phyloP scores from a whole-genome alignment of 2,329 filamentous ascomycete genomes.

The Shiraia sp. region DNA sequence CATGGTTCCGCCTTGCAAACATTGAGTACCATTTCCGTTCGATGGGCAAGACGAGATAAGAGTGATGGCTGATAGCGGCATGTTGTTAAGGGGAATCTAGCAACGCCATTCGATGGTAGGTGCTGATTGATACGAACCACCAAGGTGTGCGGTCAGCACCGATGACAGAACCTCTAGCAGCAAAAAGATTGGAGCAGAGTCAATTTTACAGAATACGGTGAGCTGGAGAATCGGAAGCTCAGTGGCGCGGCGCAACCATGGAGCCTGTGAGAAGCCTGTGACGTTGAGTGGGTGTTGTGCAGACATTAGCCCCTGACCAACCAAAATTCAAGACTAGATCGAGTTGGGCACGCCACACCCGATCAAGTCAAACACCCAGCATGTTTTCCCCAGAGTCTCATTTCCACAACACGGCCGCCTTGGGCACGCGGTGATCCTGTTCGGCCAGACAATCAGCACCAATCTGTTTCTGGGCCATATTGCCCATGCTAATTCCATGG shows the following conservation, averaged over 20 bases:
- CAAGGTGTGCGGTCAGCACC: not conserved
- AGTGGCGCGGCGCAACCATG: conserved; percentile 6
- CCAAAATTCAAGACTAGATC: conserved; percentile 5
- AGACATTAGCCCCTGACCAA: conserved; percentile 10
- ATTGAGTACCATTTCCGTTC: conserved; percentile 23
- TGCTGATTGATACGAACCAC: conserved; percentile 4
- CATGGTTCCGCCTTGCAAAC: conserved; percentile 18
- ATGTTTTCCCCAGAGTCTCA: conserved; percentile 34
- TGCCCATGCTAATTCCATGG: conserved; percentile 31
- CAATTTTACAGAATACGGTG: not conserved
- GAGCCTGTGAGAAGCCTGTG: conserved; percentile 12
- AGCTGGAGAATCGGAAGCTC: conserved; percentile 1
- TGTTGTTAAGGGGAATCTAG: conserved; percentile 6
- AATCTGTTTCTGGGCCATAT: conserved; percentile 30
- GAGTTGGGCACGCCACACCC: conserved; percentile 6
- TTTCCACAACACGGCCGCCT: conserved; percentile 27
- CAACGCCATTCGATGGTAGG: conserved; percentile 2
- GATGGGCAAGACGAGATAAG: conserved; percentile 7
- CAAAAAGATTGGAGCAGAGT: not conserved
- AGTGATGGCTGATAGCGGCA: conserved; percentile 11
- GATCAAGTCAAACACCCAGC: conserved; percentile 1
- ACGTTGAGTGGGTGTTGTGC: conserved; percentile 8
- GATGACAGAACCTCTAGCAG: not conserved
- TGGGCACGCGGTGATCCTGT: conserved; percentile 29
- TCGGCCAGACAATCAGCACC: conserved; percentile 23